phyloP scores from a whole-genome alignment of 768 basidiomycete species.

The Lactifluus piperatus region DNA sequence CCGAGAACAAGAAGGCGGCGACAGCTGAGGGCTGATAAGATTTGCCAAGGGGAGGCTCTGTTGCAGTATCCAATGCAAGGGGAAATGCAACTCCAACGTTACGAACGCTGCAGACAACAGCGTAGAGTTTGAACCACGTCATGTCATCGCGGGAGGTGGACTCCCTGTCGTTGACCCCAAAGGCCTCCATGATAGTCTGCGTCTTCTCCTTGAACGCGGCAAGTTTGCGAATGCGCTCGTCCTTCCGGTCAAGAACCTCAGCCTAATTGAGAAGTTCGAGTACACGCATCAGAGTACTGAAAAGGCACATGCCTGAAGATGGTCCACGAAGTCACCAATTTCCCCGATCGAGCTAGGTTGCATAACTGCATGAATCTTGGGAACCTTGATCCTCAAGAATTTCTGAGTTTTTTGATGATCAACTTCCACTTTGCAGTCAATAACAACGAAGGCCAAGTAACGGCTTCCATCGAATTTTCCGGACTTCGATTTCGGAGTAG shows the following conservation, averaged over 20 bases:
- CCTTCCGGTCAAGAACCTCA: slow-evolving; percentile 65
- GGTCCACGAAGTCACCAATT: slow-evolving; percentile 81
- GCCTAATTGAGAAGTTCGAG: slow-evolving; percentile 36
- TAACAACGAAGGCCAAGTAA: slow-evolving; percentile 73
- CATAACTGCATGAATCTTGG: slow-evolving; percentile 86
- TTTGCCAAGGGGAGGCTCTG: slow-evolving; percentile 40
- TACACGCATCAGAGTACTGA: slow-evolving; percentile 1
- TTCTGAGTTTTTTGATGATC: slow-evolving; percentile 14
- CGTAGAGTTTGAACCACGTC: slow-evolving; percentile 49
- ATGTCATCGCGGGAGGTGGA: slow-evolving; percentile 25
- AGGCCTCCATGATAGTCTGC: slow-evolving; percentile 59
- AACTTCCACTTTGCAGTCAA: slow-evolving; percentile 50
- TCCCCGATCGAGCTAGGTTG: slow-evolving; percentile 90
- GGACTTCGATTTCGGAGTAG: slow-evolving; percentile 29
- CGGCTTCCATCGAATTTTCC: slow-evolving; percentile 48
- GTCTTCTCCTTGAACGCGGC: slow-evolving; percentile 80
- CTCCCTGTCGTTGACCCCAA: slow-evolving; percentile 55
- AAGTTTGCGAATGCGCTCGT: slow-evolving; percentile 69
- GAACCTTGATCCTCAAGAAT: slow-evolving; percentile 47
- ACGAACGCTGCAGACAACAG: slow-evolving; percentile 44
- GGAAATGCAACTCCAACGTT: slow-evolving; percentile 91
- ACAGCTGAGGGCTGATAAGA: slow-evolving; percentile 38
- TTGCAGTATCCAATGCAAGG: slow-evolving; percentile 50
- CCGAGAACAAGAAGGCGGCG: slow-evolving; percentile 80
- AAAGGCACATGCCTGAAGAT: slow-evolving; percentile 52